A percentile compares a stretch with the other conserved stretches of the same genome.
Evolutionary conservation across 805 yeast species (phyloP).

Genomic region (Candida ulmi): DNA sequence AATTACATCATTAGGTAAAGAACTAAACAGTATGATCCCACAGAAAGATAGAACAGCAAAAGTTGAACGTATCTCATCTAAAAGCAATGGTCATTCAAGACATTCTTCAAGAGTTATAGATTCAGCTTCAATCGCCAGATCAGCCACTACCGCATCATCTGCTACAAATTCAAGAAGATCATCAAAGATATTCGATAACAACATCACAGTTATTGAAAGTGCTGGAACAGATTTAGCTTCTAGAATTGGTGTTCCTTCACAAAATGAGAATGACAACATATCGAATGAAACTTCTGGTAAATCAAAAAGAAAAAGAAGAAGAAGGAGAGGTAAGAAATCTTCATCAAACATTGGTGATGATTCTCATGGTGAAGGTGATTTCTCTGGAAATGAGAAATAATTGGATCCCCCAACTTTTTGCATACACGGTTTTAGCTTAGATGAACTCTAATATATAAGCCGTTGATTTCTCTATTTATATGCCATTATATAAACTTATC

Average conservation of each 20-base stretch:
- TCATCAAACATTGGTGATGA: neutral
- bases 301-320: neutral
- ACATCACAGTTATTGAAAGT: neutral
- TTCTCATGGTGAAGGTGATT: neutral
- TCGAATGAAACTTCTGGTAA: neutral
- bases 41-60: conserved; percentile 12
- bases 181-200: neutral
- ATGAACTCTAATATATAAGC: too few relatives aligned
- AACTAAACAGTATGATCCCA: conserved; percentile 19
- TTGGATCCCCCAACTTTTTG: too few relatives aligned
- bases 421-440: too few relatives aligned
- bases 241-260: too few relatives aligned
- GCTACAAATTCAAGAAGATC: neutral
- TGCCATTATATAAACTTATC: neutral
- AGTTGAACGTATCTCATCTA: conserved; percentile 5
- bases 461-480: neutral
- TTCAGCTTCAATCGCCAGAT: too few relatives aligned
- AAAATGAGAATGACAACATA: neutral
- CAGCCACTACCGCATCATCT: neutral
- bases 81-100: conserved; percentile 5
- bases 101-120: neutral
- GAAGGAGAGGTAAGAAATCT: conserved; percentile 4
- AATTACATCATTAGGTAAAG: conserved; percentile 15
- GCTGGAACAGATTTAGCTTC: neutral
- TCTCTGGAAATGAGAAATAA: conserved; percentile 1